Evolutionary conservation across 257 asterid genomes (phyloP), one percentile per base, ranked within the genome.

Genomic region (Asclepias syriaca): DNA sequence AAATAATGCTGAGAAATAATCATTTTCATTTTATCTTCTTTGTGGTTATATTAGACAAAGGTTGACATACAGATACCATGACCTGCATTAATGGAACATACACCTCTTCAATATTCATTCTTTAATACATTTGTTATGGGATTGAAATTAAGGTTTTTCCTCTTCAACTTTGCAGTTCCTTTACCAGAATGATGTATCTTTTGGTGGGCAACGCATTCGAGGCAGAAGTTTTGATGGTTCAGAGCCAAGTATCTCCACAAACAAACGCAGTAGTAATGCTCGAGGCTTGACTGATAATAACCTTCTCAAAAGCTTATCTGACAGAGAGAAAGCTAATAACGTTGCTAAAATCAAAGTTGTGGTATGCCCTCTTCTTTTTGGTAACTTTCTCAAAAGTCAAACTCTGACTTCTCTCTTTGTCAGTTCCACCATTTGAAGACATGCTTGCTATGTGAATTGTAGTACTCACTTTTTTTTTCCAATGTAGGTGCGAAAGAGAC

Each of bases 311-410:
- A 71, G 80, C 72, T 66, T 74, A 64, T 63, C 82, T 0, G 81
- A 77, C 58, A 78, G 66, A 53, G 85, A 81, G 45, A 78, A 61
- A 71, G 67, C 80, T 71, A 57, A 66, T 61, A 78, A 68, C 40
- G 82, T 78, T 48, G 82, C 85, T 14, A 81, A 78, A 75, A 81
- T 81, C 65, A 81, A 74, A 81, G 85, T 81, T 64, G 85, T 81
- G 82, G 85, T 81, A 72, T 55, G 78, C 46, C 57, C 24, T 68
- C 19, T 63, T 55, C 55, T 16, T 71, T 9, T 48, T 56, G 3
- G 34, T 51, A 65, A 40, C 54, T 15, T 64, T 51, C 21, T 50
- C 16, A 37, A 54, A 75, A 40, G 61, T 24, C 50, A n/a, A n/a
- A 43, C 9, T 55, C 5, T 12, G 3, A 53, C 22, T 21, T 12